Base-by-base conservation (phyloP, 352 stramenopile genomes). In the Phytophthora idaei region DNA sequence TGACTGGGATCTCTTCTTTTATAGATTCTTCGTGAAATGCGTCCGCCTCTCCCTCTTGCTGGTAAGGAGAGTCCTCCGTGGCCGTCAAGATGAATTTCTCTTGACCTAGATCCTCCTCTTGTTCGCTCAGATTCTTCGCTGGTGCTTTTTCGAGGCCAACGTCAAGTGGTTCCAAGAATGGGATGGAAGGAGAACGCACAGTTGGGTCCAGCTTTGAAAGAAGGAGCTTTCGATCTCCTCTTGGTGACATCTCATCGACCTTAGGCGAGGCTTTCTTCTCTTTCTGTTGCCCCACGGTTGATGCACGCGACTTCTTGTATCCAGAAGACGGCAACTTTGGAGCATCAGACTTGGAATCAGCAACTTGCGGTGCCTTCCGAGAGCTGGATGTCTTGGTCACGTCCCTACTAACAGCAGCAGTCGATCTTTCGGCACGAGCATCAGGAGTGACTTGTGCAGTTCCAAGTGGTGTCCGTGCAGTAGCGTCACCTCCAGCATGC, bases 221-320 rank as follows among this genome's bases (percentile, higher is more conserved):
- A 48, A 42, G 10, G 9, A 58, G 5, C 41, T 60, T 69, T 42
- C 32, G 36, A 7, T 68, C 68, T 57, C 39, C 55, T 25, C 39
- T 58, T 27, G 63, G 46, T 12, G 67, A 56, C 32, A 48, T 14
- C 8, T 17, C 42, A 25, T 17, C 54, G 17, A 36, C 51, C n/a
- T 64, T 65, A 17, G 17, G 17, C 21, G 31, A 12, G 11, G 52
- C 11, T 45, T 70, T 62, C 41, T 64, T 49, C 32, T 59, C 53
- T 45, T 65, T 68, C 47, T 71, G 71, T 15, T 63, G 57, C 9
- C 11, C 41, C 14, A 67, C 48, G n/a, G 56, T 39, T 15, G 62
- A 54, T 36, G 50, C 27, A 2, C 76, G 70, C 36, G 61, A 65
- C 36, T 80, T 72, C 41, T 84, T 81, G 67, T 84, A 84, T 11